These are phyloP conservation scores for Pyronema domesticum DNA, from an alignment of 495 filamentous ascomycete genomes.

Conservation along the genomic window DNA sequence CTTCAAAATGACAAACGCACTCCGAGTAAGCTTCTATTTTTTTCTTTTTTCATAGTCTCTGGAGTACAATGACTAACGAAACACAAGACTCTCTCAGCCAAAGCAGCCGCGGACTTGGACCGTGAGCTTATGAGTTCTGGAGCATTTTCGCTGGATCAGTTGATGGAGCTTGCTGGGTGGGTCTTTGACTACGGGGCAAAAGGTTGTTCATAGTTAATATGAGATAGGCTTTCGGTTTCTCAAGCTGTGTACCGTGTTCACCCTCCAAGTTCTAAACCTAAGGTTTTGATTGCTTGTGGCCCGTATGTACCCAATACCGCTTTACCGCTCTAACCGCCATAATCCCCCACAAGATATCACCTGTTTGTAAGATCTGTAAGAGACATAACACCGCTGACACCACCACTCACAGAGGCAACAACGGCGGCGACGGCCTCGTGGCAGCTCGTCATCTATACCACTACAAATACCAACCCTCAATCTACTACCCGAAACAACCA, in stretches of 20 bases:
- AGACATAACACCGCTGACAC: too few species aligned
- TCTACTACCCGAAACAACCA: slow-evolving; percentile 84
- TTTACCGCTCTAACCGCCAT: slow-evolving; percentile 8
- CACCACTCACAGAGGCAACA: slow-evolving; percentile 20
- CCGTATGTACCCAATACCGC: slow-evolving; percentile 38
- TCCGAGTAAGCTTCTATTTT: not conserved
- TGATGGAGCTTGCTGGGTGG: slow-evolving; percentile 85
- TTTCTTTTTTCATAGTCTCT: not conserved
- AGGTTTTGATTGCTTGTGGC: slow-evolving; percentile 74
- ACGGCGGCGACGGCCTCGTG: slow-evolving; percentile 85
- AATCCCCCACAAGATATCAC: not conserved
- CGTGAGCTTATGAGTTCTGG: slow-evolving; percentile 85
- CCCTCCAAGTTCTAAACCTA: slow-evolving; percentile 50
- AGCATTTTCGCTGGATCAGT: slow-evolving; percentile 83
- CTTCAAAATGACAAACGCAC: not conserved
- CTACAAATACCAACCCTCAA: slow-evolving; percentile 73
- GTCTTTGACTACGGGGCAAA: not conserved
- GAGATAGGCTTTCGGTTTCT: slow-evolving; percentile 53
- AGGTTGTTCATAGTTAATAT: not conserved
- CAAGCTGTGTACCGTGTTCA: slow-evolving; percentile 82
- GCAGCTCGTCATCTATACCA: slow-evolving; percentile 87
- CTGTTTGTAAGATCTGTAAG: not conserved
- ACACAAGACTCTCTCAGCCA: slow-evolving; percentile 60
- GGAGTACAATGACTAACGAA: not conserved
- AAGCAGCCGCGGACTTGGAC: slow-evolving; percentile 75